A percentile compares a stretch with the other conserved stretches of the same genome.
Conservation (phyloP, 352 stramenopile genomes). For the Saprolegnia diclina region DNA sequence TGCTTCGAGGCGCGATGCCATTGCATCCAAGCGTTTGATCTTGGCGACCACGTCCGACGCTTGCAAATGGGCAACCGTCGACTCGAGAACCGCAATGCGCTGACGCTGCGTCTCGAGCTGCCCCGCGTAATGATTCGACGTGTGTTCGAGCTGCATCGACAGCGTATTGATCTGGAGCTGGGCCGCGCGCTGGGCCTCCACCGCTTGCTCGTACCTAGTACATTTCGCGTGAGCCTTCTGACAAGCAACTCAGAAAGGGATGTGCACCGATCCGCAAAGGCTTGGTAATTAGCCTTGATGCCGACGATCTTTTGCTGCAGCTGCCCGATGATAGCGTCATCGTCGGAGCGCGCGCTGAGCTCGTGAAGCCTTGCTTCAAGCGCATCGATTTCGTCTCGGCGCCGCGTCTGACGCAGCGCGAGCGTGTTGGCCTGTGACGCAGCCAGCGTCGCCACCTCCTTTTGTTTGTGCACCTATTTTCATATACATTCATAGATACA, state of each 20-base stretch:
- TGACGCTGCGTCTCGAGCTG: slow-evolving; percentile 32
- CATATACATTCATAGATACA: not conserved
- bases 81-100: slow-evolving; percentile 42
- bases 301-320: slow-evolving; percentile 87
- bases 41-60: slow-evolving; percentile 52
- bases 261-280: slow-evolving; percentile 39
- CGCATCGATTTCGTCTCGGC: slow-evolving; percentile 45
- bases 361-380: slow-evolving; percentile 61
- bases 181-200: slow-evolving; percentile 47
- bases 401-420: slow-evolving; percentile 36
- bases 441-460: slow-evolving; percentile 54
- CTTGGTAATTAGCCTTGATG: slow-evolving; percentile 80
- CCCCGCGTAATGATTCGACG: slow-evolving; percentile 42
- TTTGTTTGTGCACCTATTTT: slow-evolving; percentile 32
- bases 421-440: slow-evolving; percentile 59
- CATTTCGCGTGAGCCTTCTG: not conserved
- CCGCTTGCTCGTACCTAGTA: slow-evolving; percentile 49
- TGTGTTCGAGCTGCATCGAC: slow-evolving; percentile 42
- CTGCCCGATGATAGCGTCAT: slow-evolving; percentile 85
- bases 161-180: slow-evolving; percentile 41
- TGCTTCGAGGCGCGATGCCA: slow-evolving; percentile 59
- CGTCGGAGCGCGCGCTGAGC: slow-evolving; percentile 73
- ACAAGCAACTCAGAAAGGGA: not conserved
- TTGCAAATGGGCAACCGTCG: slow-evolving; percentile 43
- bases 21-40: slow-evolving; percentile 62